Conservation (phyloP, 1,284 basidiomycete species). For the Tilletia setariae region DNA sequence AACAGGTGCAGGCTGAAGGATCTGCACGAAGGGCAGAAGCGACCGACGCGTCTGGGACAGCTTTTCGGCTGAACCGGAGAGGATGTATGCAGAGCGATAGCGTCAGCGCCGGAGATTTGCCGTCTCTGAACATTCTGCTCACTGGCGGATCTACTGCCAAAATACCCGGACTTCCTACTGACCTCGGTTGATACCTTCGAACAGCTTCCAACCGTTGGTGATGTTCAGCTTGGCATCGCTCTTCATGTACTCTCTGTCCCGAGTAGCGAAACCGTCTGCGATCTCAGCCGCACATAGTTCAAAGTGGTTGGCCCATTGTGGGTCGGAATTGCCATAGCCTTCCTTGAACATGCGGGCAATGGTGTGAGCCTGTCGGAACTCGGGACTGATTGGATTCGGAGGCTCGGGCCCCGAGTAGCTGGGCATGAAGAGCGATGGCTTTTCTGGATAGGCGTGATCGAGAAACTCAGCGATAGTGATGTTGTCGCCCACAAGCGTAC, state of each 20-base stretch:
- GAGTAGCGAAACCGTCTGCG: neutral
- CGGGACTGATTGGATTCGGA: neutral
- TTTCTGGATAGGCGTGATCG: neutral
- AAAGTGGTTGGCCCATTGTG: slow-evolving; percentile 2
- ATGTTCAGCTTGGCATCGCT: slow-evolving; percentile 2
- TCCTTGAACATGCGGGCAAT: slow-evolving; percentile 7
- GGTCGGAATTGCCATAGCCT: slow-evolving; percentile 4
- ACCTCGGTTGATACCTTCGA: slow-evolving; percentile 1
- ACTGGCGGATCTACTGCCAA: too few species aligned
- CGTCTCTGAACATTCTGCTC: too few species aligned
- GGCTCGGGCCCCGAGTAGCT: neutral
- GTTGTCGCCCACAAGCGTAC: neutral
- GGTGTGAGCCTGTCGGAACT: neutral
- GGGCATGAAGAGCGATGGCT: slow-evolving; percentile 2
- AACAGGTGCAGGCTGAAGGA: neutral
- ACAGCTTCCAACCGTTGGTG: neutral
- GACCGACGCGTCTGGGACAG: slow-evolving; percentile 8
- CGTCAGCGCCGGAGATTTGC: neutral
- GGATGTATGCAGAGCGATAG: neutral
- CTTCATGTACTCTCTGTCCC: slow-evolving; percentile 9
- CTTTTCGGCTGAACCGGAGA: neutral
- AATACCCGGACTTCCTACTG: neutral
- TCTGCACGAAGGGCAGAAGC: neutral
- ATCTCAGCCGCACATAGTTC: slow-evolving; percentile 1
- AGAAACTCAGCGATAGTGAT: slow-evolving; percentile 10